A percentile compares a stretch with the other conserved stretches of the same genome.
phyloP scores from a whole-genome alignment of 2,329 filamentous ascomycete species.

The Pestalotiopsis sp. region DNA sequence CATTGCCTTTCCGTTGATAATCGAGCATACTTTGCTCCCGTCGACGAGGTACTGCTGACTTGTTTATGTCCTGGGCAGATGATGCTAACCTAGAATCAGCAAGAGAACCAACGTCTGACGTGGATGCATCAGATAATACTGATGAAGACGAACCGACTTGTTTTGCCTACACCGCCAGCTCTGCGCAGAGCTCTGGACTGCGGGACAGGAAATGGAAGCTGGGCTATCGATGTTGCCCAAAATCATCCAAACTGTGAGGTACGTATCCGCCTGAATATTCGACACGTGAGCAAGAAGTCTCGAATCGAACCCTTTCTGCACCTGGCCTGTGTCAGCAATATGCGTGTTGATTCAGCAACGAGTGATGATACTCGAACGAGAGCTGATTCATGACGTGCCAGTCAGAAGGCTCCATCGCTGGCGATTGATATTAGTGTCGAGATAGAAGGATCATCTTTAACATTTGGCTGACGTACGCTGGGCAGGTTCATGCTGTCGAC shows the following conservation, averaged over 20 bases:
- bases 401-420: too few relatives aligned
- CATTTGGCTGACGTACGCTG: background rate
- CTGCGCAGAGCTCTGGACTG: slow-evolving; percentile 69
- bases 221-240: slow-evolving; percentile 71
- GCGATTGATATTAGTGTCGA: too few relatives aligned
- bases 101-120: slow-evolving; percentile 68
- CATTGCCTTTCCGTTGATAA: slow-evolving; percentile 69
- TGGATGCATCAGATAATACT: slow-evolving; percentile 65
- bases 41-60: slow-evolving; percentile 65
- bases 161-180: slow-evolving; percentile 65
- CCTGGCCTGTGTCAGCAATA: too few relatives aligned
- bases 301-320: slow-evolving; percentile 7
- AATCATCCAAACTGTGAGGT: slow-evolving; percentile 68
- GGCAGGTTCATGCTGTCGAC: slow-evolving; percentile 72
- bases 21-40: slow-evolving; percentile 66
- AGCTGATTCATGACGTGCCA: too few relatives aligned
- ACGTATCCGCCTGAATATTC: slow-evolving; percentile 16
- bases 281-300: slow-evolving; percentile 6
- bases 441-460: too few relatives aligned
- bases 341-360: too few relatives aligned
- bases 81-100: slow-evolving; percentile 43
- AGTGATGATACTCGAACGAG: too few relatives aligned
- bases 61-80: background rate
- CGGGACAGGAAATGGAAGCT: slow-evolving; percentile 68
- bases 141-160: slow-evolving; percentile 63